Percentiles rank a stretch among this genome's conserved stretches.
Evolutionary conservation across 2,329 filamentous ascomycete genomes (phyloP).

Genomic region (Neurospora sp.): DNA sequence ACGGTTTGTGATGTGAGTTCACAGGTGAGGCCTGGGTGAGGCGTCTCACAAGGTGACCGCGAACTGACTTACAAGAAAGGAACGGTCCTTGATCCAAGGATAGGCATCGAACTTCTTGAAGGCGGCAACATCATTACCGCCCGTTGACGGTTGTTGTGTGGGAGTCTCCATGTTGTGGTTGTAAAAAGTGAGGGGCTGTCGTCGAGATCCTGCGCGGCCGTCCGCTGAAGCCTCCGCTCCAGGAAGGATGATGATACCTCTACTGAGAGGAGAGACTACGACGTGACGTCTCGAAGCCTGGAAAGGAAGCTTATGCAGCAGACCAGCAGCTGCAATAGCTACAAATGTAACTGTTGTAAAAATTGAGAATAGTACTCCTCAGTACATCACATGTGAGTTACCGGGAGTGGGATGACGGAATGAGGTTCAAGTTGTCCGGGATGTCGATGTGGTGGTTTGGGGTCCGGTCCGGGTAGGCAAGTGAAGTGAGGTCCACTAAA

Average conservation of each 20-base stretch:
- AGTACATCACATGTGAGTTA: neutral
- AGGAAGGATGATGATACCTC: neutral
- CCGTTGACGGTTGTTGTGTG: neutral
- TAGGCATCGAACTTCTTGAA: conserved; percentile 57
- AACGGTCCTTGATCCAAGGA: conserved; percentile 56
- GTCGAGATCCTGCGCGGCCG: neutral
- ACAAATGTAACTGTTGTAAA: neutral
- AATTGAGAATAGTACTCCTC: neutral
- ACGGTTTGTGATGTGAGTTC: neutral
- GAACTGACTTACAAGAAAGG: conserved; percentile 49
- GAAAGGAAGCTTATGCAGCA: neutral
- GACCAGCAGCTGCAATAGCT: neutral
- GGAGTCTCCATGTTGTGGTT: conserved; percentile 1
- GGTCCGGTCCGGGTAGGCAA: neutral
- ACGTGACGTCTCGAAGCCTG: neutral
- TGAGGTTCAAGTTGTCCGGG: neutral
- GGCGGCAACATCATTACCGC: conserved; percentile 22
- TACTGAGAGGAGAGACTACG: neutral
- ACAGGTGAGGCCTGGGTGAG: conserved; percentile 2
- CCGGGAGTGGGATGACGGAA: neutral
- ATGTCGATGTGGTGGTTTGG: neutral
- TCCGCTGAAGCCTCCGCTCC: neutral
- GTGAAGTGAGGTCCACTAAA: neutral
- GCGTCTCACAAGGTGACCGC: neutral
- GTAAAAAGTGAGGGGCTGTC: neutral